Evolutionary conservation across 495 filamentous ascomycete species (phyloP).

Genomic region (Podospora pseudoanserina): DNA sequence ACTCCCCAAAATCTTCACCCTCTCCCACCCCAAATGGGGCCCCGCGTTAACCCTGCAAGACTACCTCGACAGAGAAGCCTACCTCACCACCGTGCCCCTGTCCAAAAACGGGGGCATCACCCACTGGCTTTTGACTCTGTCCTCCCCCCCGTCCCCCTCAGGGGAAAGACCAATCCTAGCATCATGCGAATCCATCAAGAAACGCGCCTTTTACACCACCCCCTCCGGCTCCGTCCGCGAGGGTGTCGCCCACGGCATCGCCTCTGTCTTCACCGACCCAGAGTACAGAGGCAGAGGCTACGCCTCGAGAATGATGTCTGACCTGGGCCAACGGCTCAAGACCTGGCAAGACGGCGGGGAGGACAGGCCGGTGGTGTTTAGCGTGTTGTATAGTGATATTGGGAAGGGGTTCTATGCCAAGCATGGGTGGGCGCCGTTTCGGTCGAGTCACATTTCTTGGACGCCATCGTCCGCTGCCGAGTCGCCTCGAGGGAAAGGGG

Average conservation of each 20-base stretch:
- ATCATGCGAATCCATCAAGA: slow-evolving; percentile 79
- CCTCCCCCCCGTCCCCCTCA: slow-evolving; percentile 38
- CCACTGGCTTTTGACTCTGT: slow-evolving; percentile 80
- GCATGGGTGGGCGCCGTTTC: slow-evolving; percentile 74
- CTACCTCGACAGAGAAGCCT: slow-evolving; percentile 75
- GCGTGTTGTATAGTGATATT: slow-evolving; percentile 89
- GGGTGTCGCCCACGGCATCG: slow-evolving; percentile 72
- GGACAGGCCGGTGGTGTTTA: slow-evolving; percentile 46
- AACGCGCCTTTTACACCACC: slow-evolving; percentile 56
- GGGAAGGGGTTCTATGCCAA: slow-evolving; percentile 87
- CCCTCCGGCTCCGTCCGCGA: slow-evolving; percentile 48
- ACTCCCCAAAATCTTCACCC: slow-evolving; percentile 56
- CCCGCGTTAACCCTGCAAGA: slow-evolving; percentile 58
- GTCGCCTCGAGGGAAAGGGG: slow-evolving; percentile 20
- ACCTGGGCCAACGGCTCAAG: slow-evolving; percentile 40
- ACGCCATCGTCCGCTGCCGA: slow-evolving; percentile 33
- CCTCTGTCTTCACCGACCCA: slow-evolving; percentile 78
- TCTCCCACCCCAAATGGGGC: slow-evolving; percentile 72
- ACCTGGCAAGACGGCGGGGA: slow-evolving; percentile 40
- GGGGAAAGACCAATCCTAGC: slow-evolving; percentile 62
- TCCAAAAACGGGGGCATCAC: slow-evolving; percentile 71
- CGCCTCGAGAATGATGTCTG: slow-evolving; percentile 58
- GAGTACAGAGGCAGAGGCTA: slow-evolving; percentile 73
- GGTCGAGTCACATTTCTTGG: slow-evolving; percentile 66
- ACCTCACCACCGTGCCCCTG: slow-evolving; percentile 62